These are phyloP conservation scores for Suhomyces sp. DNA, from an alignment of 805 yeast genomes.

Conservation along the genomic window DNA sequence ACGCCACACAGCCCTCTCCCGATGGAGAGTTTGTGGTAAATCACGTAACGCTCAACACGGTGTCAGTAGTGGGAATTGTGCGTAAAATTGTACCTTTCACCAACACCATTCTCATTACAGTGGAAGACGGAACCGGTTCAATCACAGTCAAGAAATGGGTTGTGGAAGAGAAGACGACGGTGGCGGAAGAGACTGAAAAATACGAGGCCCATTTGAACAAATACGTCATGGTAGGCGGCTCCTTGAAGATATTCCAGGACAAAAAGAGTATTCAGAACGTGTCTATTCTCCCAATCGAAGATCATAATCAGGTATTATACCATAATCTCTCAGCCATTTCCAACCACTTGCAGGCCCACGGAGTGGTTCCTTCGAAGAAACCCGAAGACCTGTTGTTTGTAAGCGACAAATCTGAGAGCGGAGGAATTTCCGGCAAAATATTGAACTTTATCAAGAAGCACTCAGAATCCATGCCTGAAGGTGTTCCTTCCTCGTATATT, in stretches of 20 bases:
- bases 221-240: constrained; percentile 55
- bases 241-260: constrained; percentile 54
- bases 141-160: constrained; percentile 62
- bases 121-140: constrained; percentile 77
- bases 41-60: constrained; percentile 59
- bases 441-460: constrained; percentile 47
- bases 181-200: constrained; percentile 28
- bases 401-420: constrained; percentile 14
- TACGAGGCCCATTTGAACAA: constrained; percentile 44
- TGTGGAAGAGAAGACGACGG: constrained; percentile 28
- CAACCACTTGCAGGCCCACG: constrained; percentile 50
- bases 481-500: constrained; percentile 66
- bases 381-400: constrained; percentile 26
- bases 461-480: constrained; percentile 63
- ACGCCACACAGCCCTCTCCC: constrained; percentile 56
- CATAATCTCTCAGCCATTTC: constrained; percentile 65
- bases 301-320: constrained; percentile 65
- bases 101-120: constrained; percentile 50
- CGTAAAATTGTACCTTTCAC: constrained; percentile 60
- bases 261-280: constrained; percentile 66
- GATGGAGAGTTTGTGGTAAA: constrained; percentile 65
- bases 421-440: constrained; percentile 41
- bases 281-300: constrained; percentile 51
- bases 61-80: constrained; percentile 67
- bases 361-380: constrained; percentile 27